These are phyloP conservation scores for Vanrija sp. DNA, from an alignment of 1,284 basidiomycete genomes.

Conservation along the genomic window DNA sequence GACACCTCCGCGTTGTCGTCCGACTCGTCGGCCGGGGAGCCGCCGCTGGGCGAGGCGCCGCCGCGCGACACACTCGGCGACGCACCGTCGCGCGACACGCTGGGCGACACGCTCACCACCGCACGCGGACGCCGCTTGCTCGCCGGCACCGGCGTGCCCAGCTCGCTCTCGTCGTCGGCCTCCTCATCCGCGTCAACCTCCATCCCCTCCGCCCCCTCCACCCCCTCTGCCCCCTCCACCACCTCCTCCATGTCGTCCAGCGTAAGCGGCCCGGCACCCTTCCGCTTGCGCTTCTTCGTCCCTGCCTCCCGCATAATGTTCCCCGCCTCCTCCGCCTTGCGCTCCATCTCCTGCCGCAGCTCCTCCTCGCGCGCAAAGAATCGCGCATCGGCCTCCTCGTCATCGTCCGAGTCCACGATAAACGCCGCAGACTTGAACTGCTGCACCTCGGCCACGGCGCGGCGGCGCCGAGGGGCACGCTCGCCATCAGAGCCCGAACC, in stretches of 20 bases:
- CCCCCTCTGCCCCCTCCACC: background rate
- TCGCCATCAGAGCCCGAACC: slow-evolving; percentile 1
- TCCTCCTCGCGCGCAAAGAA: slow-evolving; percentile 73
- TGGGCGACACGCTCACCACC: too few species aligned
- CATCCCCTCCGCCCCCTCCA: slow-evolving; percentile 1
- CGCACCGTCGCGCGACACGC: too few species aligned
- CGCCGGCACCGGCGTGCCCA: background rate
- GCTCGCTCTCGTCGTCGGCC: slow-evolving; percentile 5
- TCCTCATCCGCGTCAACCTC: slow-evolving; percentile 6
- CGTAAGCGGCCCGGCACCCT: slow-evolving; percentile 10
- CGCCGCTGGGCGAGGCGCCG: background rate
- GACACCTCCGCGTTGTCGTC: background rate
- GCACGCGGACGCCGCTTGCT: too few species aligned
- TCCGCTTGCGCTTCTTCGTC: slow-evolving; percentile 39
- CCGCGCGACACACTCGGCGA: background rate
- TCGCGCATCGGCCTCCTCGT: slow-evolving; percentile 50
- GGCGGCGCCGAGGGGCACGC: slow-evolving; percentile 15
- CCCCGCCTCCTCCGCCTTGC: slow-evolving; percentile 51
- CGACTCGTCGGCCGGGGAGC: background rate
- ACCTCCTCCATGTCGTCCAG: slow-evolving; percentile 7
- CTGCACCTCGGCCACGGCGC: slow-evolving; percentile 58
- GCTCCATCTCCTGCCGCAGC: slow-evolving; percentile 54
- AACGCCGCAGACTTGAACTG: slow-evolving; percentile 82
- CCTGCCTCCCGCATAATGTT: slow-evolving; percentile 24
- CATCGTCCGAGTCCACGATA: slow-evolving; percentile 81